Evolutionary conservation across 257 asterid genomes (phyloP).

Genomic region (Primulina eburnea): DNA sequence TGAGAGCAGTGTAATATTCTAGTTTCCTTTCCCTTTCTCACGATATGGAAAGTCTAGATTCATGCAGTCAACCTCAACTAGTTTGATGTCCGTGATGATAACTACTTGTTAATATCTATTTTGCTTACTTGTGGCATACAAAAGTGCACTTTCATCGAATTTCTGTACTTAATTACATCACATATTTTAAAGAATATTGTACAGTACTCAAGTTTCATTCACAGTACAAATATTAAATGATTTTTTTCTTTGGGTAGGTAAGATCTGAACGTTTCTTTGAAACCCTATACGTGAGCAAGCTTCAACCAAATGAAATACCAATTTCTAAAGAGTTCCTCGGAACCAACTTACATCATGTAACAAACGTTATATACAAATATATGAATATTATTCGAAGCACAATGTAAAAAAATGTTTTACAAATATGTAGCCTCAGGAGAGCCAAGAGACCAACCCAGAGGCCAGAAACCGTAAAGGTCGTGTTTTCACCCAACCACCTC

Average conservation of each 20-base stretch:
- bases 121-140: neutral
- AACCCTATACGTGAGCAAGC: neutral
- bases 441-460: neutral
- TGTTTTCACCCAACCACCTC: conserved; percentile 46
- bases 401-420: neutral
- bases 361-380: neutral
- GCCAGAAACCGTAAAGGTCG: too few relatives aligned
- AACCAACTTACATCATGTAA: neutral
- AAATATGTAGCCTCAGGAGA: conserved; percentile 1
- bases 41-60: too few relatives aligned
- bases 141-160: neutral
- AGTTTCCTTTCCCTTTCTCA: neutral
- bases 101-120: too few relatives aligned
- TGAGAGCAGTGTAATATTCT: neutral
- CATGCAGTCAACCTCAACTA: neutral
- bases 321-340: neutral
- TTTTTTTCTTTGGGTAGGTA: neutral
- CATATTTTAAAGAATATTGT: neutral
- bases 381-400: neutral
- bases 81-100: neutral
- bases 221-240: neutral
- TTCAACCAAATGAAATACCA: neutral
- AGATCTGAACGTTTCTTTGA: neutral
- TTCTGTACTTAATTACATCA: neutral
- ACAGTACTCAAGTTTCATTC: neutral